Evolutionary conservation across 257 asterid species (phyloP).

Genomic region (Leonotis leonurus): DNA sequence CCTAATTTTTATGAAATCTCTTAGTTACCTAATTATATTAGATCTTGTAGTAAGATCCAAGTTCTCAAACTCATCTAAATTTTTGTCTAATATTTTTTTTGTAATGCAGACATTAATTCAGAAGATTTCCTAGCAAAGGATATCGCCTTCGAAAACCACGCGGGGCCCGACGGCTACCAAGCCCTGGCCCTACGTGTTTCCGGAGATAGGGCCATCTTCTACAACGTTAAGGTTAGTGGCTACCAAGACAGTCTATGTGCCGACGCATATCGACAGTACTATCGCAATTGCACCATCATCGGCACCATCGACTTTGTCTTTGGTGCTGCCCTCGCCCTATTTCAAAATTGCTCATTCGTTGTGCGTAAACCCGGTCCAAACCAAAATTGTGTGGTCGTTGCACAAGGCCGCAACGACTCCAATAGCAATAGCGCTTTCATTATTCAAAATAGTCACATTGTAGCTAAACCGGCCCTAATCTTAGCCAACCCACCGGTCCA

Average conservation of each 20-base stretch:
- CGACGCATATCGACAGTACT: constrained; percentile 47
- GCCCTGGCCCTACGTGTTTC: constrained; percentile 53
- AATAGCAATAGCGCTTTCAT: constrained; percentile 23
- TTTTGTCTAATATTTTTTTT: too few species aligned
- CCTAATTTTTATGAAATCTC: too few species aligned
- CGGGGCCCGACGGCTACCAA: constrained; percentile 39
- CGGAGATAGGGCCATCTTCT: constrained; percentile 36
- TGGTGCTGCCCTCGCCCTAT: constrained; percentile 42
- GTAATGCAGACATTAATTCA: constrained; percentile 1
- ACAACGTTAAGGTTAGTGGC: constrained; percentile 39
- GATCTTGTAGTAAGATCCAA: too few species aligned
- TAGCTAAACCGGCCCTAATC: constrained; percentile 22
- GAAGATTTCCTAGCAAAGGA: constrained; percentile 32
- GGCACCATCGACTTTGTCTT: constrained; percentile 62
- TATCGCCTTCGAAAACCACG: constrained; percentile 52
- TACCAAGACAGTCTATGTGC: constrained; percentile 49
- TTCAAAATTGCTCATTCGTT: constrained; percentile 47
- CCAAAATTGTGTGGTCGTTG: constrained; percentile 47
- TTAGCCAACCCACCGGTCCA: neutral
- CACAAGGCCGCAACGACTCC: constrained; percentile 42
- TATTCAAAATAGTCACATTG: constrained; percentile 33
- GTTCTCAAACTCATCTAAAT: too few species aligned
- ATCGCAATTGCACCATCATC: constrained; percentile 39
- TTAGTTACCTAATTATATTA: too few species aligned
- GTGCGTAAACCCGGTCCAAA: constrained; percentile 36